Conservation (phyloP, 768 basidiomycete genomes). For the Pisolithus albus region DNA sequence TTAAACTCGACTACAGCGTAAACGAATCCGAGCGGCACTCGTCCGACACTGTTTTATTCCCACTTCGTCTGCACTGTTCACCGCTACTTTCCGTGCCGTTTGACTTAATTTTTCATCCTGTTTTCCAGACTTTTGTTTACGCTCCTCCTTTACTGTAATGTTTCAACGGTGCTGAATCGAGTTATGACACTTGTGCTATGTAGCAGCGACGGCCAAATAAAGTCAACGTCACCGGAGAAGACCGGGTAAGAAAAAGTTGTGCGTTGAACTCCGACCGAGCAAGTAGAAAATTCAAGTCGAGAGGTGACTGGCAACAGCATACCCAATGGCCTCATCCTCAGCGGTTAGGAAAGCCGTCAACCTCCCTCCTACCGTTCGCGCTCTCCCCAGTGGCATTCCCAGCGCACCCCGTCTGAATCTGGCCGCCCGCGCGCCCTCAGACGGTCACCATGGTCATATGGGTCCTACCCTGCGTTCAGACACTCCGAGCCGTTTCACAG, state of each 20-base stretch:
- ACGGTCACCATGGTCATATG: slow-evolving; percentile 56
- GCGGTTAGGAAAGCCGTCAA: slow-evolving; percentile 78
- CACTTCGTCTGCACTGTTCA: no score
- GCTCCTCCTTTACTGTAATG: no score
- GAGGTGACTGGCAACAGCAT: not conserved
- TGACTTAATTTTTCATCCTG: no score
- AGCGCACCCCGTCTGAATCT: slow-evolving; percentile 69
- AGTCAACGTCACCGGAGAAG: no score
- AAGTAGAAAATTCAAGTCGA: not conserved
- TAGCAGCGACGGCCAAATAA: no score
- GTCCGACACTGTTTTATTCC: no score
- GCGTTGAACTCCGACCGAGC: not conserved
- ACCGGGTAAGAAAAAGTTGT: not conserved
- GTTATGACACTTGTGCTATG: no score
- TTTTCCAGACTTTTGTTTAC: no score
- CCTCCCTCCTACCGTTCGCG: slow-evolving; percentile 73
- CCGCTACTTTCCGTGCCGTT: no score
- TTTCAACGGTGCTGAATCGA: no score
- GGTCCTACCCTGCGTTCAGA: slow-evolving; percentile 54
- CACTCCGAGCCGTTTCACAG: slow-evolving; percentile 55
- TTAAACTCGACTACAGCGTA: no score
- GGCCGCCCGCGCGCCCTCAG: slow-evolving; percentile 54
- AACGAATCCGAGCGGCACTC: no score
- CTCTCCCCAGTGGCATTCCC: slow-evolving; percentile 76
- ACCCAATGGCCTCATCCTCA: slow-evolving; percentile 63